Conservation (phyloP, 1,139 yeast genomes). For the Candida glucosophila region DNA sequence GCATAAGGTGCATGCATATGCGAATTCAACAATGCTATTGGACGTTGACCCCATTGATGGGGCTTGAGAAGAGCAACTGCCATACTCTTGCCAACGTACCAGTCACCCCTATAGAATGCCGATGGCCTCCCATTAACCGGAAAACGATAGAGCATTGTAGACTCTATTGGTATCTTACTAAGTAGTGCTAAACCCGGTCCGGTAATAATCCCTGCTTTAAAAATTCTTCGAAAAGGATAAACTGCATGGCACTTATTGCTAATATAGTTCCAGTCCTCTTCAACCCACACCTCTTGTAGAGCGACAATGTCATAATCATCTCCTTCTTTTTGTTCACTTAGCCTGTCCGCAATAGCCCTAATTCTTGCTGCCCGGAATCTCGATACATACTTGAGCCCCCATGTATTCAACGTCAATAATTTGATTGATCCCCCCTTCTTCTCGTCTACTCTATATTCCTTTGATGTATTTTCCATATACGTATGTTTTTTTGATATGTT, state of each 20-base stretch:
- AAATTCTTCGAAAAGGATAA: conserved; percentile 63
- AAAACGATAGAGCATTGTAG: conserved; percentile 71
- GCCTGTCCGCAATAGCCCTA: conserved; percentile 60
- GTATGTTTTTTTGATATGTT: too few species aligned
- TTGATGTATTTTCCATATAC: too few species aligned
- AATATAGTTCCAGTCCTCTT: conserved; percentile 70
- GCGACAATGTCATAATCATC: conserved; percentile 75
- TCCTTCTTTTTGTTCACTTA: conserved; percentile 35
- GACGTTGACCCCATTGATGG: conserved; percentile 34
- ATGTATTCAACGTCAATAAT: conserved; percentile 63
- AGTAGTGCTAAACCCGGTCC: conserved; percentile 92
- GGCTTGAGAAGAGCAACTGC: conserved; percentile 66
- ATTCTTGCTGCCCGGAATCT: conserved; percentile 58
- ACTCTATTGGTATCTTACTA: conserved; percentile 75
- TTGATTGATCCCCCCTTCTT: too few species aligned
- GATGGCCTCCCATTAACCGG: conserved; percentile 92
- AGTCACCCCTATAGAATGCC: conserved; percentile 91
- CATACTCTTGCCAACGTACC: conserved; percentile 92
- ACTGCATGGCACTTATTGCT: conserved; percentile 31
- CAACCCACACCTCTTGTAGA: conserved; percentile 88
- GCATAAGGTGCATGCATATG: conserved; percentile 99
- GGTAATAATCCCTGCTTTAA: conserved; percentile 73
- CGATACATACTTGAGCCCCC: conserved; percentile 88
- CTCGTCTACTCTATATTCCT: too few species aligned
- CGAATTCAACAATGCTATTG: conserved; percentile 74